These are phyloP conservation scores for Psidium guajava DNA, from an alignment of 345 rosid species.

Conservation along the genomic window DNA sequence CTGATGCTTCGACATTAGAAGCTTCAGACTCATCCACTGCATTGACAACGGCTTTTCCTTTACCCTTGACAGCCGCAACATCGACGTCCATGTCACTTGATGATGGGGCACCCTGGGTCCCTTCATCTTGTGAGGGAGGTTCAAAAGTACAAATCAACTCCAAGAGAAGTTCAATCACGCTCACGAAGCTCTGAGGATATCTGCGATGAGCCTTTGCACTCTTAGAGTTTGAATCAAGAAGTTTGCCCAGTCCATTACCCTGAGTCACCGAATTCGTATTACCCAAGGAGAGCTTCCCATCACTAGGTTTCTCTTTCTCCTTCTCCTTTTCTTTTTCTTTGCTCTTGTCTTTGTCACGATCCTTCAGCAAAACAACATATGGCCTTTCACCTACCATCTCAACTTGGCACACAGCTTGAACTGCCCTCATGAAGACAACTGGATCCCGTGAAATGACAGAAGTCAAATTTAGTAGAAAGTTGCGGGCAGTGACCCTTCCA, in stretches of 20 bases:
- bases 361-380: constrained; percentile 68
- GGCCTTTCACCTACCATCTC: constrained; percentile 98
- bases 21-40: constrained; percentile 44
- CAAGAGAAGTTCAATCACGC: constrained; percentile 83
- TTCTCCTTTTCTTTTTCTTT: constrained; percentile 69
- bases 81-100: constrained; percentile 88
- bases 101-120: constrained; percentile 24
- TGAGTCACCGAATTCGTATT: constrained; percentile 13
- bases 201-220: constrained; percentile 61
- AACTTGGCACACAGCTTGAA: constrained; percentile 72
- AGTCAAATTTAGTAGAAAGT: constrained; percentile 54
- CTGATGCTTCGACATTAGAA: constrained; percentile 49
- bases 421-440: constrained; percentile 67
- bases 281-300: constrained; percentile 51
- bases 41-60: constrained; percentile 79
- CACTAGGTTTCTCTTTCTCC: constrained; percentile 61
- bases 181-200: constrained; percentile 67
- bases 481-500: constrained; percentile 76
- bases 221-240: constrained; percentile 49
- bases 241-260: constrained; percentile 36
- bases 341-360: constrained; percentile 69
- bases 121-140: constrained; percentile 55
- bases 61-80: constrained; percentile 60
- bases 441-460: constrained; percentile 89
- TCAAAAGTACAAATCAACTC: constrained; percentile 52